Evolutionary conservation across 2,329 filamentous ascomycete genomes (phyloP).

Genomic region (Scorias spongiosa): DNA sequence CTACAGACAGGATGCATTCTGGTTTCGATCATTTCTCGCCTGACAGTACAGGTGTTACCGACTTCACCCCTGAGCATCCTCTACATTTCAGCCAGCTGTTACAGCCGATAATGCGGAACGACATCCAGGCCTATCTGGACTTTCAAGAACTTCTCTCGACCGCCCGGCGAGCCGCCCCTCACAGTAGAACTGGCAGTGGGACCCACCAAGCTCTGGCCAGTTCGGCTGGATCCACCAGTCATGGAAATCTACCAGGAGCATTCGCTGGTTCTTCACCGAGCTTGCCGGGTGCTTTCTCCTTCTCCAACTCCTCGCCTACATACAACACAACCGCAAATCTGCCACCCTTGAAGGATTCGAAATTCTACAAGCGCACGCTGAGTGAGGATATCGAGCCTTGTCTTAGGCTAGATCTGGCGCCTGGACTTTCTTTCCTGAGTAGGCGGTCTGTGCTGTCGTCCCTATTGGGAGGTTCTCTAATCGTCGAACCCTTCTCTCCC

Average conservation of each 20-base stretch:
- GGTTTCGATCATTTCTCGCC: constrained; percentile 47
- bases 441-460: constrained; percentile 70
- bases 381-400: constrained; percentile 91
- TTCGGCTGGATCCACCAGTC: constrained; percentile 32
- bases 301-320: constrained; percentile 16
- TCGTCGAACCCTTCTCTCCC: constrained; percentile 66
- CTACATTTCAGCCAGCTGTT: constrained; percentile 71
- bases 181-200: constrained; percentile 49
- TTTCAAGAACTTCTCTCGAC: constrained; percentile 63
- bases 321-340: constrained; percentile 19
- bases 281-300: constrained; percentile 28
- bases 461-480: constrained; percentile 69
- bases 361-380: constrained; percentile 83
- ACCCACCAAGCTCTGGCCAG: constrained; percentile 21
- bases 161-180: constrained; percentile 41
- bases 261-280: constrained; percentile 20
- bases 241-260: constrained; percentile 28
- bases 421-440: constrained; percentile 84
- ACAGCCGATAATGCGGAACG: constrained; percentile 67
- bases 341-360: constrained; percentile 68
- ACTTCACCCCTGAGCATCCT: constrained; percentile 45
- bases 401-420: constrained; percentile 72
- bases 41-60: constrained; percentile 31
- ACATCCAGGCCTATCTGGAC: constrained; percentile 68
- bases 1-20: constrained; percentile 44